Evolutionary conservation across 805 yeast genomes (phyloP), one percentile per base, ranked within the genome.

Genomic region (Candida hungchunana): DNA sequence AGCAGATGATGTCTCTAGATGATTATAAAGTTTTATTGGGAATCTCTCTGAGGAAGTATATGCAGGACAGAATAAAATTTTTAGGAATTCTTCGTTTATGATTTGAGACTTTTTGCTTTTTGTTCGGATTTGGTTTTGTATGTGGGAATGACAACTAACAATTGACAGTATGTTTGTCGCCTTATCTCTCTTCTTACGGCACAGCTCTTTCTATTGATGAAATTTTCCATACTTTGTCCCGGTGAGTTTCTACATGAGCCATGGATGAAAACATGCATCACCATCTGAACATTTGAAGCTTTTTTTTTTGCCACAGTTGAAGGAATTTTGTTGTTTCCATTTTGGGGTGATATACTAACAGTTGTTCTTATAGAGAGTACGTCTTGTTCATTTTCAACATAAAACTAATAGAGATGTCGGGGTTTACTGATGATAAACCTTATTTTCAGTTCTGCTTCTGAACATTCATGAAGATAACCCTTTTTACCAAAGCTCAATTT

Each of bases 401-500:
- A n/a, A n/a, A n/a, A n/a, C n/a, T n/a, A n/a, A n/a, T n/a, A n/a
- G n/a, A n/a, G n/a, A n/a, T n/a, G n/a, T n/a, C n/a, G n/a, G n/a
- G n/a, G n/a, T 39, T 22, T 26, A 18, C 66, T 79, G 88, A 81
- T 81, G 88, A 80, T 62, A 73, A 63, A 64, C 62, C 51, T 56
- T 55, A 21, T 30, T 34, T 73, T 83, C 96, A 86, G 96, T 86
- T 86, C 96, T 86, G 96, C 96, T 86, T 86, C 96, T 86, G 96
- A 86, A 71, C 75, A 69, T 62, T 48, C 60, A 67, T 77, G 94
- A 83, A 83, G 93, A 84, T 73, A 82, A 72, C 73, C 66, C 58
- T n/a, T 56, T 55, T 66, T 73, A 75, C 84, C 84, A 77, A 63
- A 71, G 75, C 43, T 70, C 66, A 41, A 29, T 30, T 41, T 50